These are phyloP conservation scores for Saccharomyces eubayanus DNA, from an alignment of 805 yeast genomes.

Conservation along the genomic window DNA sequence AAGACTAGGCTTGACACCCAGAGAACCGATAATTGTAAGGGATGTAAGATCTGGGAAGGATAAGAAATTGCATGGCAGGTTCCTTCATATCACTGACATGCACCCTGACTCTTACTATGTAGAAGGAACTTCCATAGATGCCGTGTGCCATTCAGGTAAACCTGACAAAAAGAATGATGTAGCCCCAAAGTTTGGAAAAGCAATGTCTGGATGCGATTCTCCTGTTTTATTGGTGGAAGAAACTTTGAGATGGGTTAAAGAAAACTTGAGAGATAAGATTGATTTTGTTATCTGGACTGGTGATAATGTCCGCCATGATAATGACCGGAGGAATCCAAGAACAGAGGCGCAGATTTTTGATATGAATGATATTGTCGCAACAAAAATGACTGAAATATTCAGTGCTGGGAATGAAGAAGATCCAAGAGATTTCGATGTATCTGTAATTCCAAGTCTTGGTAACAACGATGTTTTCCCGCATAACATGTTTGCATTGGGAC, in stretches of 20 bases:
- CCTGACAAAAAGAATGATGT: conserved; percentile 30
- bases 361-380: conserved; percentile 52
- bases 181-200: conserved; percentile 67
- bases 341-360: conserved; percentile 63
- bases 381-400: conserved; percentile 44
- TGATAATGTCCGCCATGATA: conserved; percentile 79
- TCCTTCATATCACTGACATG: conserved; percentile 77
- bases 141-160: conserved; percentile 46
- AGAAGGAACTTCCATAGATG: conserved; percentile 41
- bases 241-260: conserved; percentile 59
- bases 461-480: conserved; percentile 89
- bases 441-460: conserved; percentile 66
- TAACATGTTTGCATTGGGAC: conserved; percentile 77
- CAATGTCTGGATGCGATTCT: conserved; percentile 69
- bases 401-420: conserved; percentile 37
- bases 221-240: conserved; percentile 53
- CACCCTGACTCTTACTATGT: conserved; percentile 72
- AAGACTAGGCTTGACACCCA: conserved; percentile 35
- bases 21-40: conserved; percentile 29
- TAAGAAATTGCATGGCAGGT: conserved; percentile 54
- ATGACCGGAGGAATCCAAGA: conserved; percentile 66
- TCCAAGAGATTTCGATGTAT: conserved; percentile 39
- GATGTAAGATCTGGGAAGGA: conserved; percentile 11
- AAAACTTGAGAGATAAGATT: conserved; percentile 60
- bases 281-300: conserved; percentile 91